These are phyloP conservation scores for Ogataea wickerhamii DNA, from an alignment of 805 yeast genomes.

Conservation along the genomic window DNA sequence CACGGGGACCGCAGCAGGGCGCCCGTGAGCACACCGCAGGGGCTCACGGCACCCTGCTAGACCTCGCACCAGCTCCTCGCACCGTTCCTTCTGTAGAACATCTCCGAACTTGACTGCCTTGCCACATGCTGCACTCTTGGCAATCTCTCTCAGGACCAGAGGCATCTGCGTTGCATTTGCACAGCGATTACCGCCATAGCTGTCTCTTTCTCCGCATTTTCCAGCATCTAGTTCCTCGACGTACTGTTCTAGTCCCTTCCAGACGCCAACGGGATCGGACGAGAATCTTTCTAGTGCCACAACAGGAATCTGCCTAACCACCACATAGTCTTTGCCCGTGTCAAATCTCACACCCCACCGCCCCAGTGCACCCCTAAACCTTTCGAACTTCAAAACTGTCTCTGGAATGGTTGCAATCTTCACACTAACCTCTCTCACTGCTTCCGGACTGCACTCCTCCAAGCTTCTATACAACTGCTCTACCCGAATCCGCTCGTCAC, in stretches of 20 bases:
- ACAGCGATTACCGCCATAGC: constrained; percentile 34
- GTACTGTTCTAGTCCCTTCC: neutral
- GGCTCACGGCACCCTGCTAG: constrained; percentile 55
- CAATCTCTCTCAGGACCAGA: constrained; percentile 41
- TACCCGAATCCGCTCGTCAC: constrained; percentile 68
- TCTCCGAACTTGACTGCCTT: constrained; percentile 73
- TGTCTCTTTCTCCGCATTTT: neutral
- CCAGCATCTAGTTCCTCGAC: neutral
- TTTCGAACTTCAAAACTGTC: constrained; percentile 33
- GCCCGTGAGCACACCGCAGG: constrained; percentile 82
- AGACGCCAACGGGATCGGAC: neutral
- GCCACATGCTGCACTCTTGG: constrained; percentile 65
- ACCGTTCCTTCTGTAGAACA: constrained; percentile 38
- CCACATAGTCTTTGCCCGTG: neutral
- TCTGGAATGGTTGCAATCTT: constrained; percentile 23
- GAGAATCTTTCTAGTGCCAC: neutral
- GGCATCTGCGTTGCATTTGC: constrained; percentile 44
- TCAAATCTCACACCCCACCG: constrained; percentile 43
- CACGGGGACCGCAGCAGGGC: constrained; percentile 68
- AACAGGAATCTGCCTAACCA: neutral
- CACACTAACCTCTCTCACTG: constrained; percentile 2
- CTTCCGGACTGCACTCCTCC: constrained; percentile 21
- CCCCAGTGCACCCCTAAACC: constrained; percentile 28
- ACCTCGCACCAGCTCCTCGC: constrained; percentile 39
- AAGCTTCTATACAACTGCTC: constrained; percentile 47